Percentiles rank a stretch among this genome's conserved stretches.
Conservation (phyloP, 2,329 filamentous ascomycete genomes). For the Diaporthe caulivora region DNA sequence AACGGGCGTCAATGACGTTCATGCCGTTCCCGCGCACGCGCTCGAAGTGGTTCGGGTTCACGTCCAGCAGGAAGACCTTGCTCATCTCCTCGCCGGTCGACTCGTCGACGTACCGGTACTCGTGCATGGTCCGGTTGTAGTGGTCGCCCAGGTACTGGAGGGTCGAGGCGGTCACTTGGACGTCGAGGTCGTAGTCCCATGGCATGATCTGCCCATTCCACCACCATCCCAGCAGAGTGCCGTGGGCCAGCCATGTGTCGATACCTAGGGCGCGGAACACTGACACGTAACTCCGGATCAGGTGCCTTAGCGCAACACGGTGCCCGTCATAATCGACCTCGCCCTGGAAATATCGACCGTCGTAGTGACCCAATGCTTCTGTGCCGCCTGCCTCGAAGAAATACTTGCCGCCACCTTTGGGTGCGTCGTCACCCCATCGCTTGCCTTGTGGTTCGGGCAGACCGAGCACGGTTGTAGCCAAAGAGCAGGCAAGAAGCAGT, state of each 20-base stretch:
- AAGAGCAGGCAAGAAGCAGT: constrained; percentile 20
- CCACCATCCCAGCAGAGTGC: constrained; percentile 88
- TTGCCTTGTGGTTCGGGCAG: constrained; percentile 4
- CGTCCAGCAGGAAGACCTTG: constrained; percentile 77
- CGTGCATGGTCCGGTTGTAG: constrained; percentile 77
- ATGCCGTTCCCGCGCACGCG: constrained; percentile 73
- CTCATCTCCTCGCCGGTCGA: constrained; percentile 54
- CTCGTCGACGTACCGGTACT: constrained; percentile 61
- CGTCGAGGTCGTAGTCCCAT: constrained; percentile 89
- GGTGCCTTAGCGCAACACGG: constrained; percentile 73
- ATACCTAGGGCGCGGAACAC: constrained; percentile 73
- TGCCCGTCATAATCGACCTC: constrained; percentile 76
- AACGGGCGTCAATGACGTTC: constrained; percentile 87
- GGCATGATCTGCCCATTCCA: constrained; percentile 85
- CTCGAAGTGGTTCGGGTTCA: constrained; percentile 78
- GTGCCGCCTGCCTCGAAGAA: constrained; percentile 74
- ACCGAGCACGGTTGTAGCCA: constrained; percentile 31
- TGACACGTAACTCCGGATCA: constrained; percentile 82
- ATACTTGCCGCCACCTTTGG: constrained; percentile 64
- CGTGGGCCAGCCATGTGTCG: constrained; percentile 90
- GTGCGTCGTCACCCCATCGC: neutral
- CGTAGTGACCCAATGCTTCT: constrained; percentile 78
- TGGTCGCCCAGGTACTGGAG: constrained; percentile 73
- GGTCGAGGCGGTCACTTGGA: constrained; percentile 78
- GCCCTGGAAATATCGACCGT: constrained; percentile 75